Evolutionary conservation across 371 early-diverging fungal species (phyloP).

Genomic region (Mycotypha africana): DNA sequence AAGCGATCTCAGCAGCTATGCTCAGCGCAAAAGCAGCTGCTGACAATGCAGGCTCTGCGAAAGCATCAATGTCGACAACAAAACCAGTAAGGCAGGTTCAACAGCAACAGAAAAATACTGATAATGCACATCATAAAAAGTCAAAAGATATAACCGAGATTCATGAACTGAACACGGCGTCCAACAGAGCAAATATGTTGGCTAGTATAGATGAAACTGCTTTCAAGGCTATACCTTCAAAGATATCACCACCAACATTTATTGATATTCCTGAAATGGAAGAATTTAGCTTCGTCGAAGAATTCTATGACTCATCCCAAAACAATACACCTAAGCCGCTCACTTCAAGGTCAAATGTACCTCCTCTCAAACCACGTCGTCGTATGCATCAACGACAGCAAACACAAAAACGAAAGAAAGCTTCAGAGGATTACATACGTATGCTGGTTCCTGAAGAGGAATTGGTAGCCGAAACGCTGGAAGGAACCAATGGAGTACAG

Average conservation of each 20-base stretch:
- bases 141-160: too few species aligned
- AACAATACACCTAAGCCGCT: too few species aligned
- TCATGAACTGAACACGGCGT: too few species aligned
- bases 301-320: constrained; percentile 26
- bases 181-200: constrained; percentile 31
- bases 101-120: not conserved
- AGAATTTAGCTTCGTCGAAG: constrained; percentile 48
- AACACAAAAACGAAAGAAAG: constrained; percentile 1
- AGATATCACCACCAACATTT: constrained; percentile 10
- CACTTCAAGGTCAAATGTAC: too few species aligned
- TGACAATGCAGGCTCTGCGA: too few species aligned
- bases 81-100: not conserved
- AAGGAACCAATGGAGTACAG: too few species aligned
- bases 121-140: not conserved
- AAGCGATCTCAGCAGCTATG: not conserved
- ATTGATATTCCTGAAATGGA: constrained; percentile 16
- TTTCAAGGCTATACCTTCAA: constrained; percentile 20
- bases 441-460: constrained; percentile 15
- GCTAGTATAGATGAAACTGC: constrained; percentile 60
- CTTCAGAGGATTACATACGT: constrained; percentile 12
- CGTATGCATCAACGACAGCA: constrained; percentile 8
- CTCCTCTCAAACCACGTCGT: constrained; percentile 29
- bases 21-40: too few species aligned
- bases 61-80: not conserved
- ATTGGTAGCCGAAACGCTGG: not conserved